phyloP scores from a whole-genome alignment of 805 yeast species.

The Zygosaccharomyces lentus region DNA sequence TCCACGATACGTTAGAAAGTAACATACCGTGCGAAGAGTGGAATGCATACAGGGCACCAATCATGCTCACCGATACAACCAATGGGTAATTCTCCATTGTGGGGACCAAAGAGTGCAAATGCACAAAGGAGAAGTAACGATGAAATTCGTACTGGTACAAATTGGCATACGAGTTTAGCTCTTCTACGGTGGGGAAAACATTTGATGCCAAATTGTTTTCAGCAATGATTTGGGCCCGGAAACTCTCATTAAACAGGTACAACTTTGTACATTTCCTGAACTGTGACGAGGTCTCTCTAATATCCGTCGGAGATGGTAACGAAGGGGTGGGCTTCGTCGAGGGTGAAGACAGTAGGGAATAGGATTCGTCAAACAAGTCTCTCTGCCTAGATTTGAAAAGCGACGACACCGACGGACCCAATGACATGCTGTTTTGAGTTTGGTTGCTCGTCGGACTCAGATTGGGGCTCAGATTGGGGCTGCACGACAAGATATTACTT shows the following conservation, averaged over 20 bases:
- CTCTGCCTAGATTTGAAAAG: constrained; percentile 63
- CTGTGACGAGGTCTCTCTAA: constrained; percentile 11
- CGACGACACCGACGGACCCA: constrained; percentile 36
- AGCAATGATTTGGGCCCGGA: constrained; percentile 50
- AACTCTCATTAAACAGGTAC: constrained; percentile 44
- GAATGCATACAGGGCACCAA: constrained; percentile 84
- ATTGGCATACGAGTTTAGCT: constrained; percentile 70
- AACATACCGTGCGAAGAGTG: constrained; percentile 73
- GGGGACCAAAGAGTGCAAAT: constrained; percentile 55
- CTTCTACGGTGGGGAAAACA: constrained; percentile 71
- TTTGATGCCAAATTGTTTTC: constrained; percentile 50
- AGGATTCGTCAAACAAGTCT: constrained; percentile 48
- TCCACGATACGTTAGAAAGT: constrained; percentile 62
- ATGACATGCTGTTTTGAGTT: constrained; percentile 10
- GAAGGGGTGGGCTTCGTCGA: constrained; percentile 11
- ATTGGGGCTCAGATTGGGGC: constrained; percentile 10
- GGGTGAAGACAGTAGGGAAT: constrained; percentile 7
- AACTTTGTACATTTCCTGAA: constrained; percentile 12
- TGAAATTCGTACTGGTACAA: constrained; percentile 75
- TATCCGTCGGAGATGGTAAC: constrained; percentile 7
- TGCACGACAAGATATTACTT: not conserved
- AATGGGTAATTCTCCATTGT: constrained; percentile 58
- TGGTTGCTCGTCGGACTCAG: constrained; percentile 13
- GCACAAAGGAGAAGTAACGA: constrained; percentile 79
- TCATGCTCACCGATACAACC: constrained; percentile 73